A percentile compares a stretch with the other conserved stretches of the same genome.
Evolutionary conservation across 164 flowering plant genomes (phyloP).

Genomic region (Pachysandra terminalis): DNA sequence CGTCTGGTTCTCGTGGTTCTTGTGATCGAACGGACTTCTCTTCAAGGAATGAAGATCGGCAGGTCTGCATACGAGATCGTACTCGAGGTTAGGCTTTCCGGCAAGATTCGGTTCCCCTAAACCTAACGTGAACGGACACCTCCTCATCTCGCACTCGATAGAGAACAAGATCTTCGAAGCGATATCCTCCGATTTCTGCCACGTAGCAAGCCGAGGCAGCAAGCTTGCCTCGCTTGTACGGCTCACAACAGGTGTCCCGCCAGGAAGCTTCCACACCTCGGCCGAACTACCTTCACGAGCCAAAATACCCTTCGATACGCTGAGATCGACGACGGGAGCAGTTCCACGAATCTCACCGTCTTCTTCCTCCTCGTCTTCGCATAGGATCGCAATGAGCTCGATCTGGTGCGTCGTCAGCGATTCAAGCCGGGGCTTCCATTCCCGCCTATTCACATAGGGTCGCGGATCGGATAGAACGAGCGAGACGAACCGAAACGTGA

Average conservation of each 20-base stretch:
- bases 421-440: slow-evolving; percentile 75
- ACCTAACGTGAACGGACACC: slow-evolving; percentile 76
- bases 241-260: slow-evolving; percentile 47
- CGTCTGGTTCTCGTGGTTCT: slow-evolving; percentile 47
- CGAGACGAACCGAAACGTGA: slow-evolving; percentile 84
- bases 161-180: slow-evolving; percentile 58
- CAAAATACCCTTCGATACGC: slow-evolving; percentile 44
- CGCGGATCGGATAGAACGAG: slow-evolving; percentile 63
- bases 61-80: slow-evolving; percentile 78
- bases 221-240: slow-evolving; percentile 67
- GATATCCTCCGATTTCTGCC: slow-evolving; percentile 62
- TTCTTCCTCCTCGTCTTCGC: slow-evolving; percentile 48
- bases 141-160: slow-evolving; percentile 70
- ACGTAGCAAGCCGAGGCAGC: slow-evolving; percentile 75
- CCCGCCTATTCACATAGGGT: slow-evolving; percentile 59
- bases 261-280: slow-evolving; percentile 75
- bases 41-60: slow-evolving; percentile 58
- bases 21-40: slow-evolving; percentile 30
- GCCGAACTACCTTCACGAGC: slow-evolving; percentile 52
- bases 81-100: slow-evolving; percentile 71
- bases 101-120: slow-evolving; percentile 80
- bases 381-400: slow-evolving; percentile 56
- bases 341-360: slow-evolving; percentile 34
- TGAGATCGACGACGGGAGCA: slow-evolving; percentile 58
- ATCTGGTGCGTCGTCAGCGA: slow-evolving; percentile 51